These are phyloP conservation scores for Funneliformis mosseae DNA, from an alignment of 192 early-diverging fungal species.

Conservation along the genomic window DNA sequence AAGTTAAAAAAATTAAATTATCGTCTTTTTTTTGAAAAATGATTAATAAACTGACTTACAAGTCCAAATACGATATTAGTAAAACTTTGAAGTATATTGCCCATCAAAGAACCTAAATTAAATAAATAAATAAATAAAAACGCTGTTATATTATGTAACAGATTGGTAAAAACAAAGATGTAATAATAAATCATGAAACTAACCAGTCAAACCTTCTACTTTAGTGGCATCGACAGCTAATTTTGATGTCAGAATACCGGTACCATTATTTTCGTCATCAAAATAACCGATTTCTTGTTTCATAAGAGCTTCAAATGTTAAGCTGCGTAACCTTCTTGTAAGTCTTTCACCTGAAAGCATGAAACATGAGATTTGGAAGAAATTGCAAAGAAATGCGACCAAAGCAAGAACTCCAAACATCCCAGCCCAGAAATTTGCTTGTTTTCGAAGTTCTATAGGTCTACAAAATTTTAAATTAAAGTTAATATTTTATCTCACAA, in stretches of 20 bases:
- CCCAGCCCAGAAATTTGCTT: constrained; percentile 38
- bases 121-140: constrained; percentile 67
- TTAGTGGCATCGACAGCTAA: constrained; percentile 77
- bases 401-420: constrained; percentile 41
- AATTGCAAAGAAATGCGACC: constrained; percentile 38
- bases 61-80: constrained; percentile 42
- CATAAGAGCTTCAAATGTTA: constrained; percentile 71
- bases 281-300: constrained; percentile 87
- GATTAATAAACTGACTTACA: background rate
- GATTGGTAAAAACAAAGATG: constrained; percentile 53
- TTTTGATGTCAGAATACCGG: constrained; percentile 79
- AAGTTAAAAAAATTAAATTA: background rate
- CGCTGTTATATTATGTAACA: constrained; percentile 54
- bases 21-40: background rate
- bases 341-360: constrained; percentile 51
- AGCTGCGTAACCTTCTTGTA: constrained; percentile 60
- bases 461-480: background rate
- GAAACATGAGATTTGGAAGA: constrained; percentile 46
- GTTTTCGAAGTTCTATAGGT: constrained; percentile 26
- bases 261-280: constrained; percentile 73
- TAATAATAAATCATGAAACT: constrained; percentile 46
- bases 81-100: constrained; percentile 49
- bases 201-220: constrained; percentile 32
- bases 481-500: constrained; percentile 56
- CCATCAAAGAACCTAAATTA: constrained; percentile 52